Conservation (phyloP, 2,329 filamentous ascomycete species). For the Venturiaceae sp. region DNA sequence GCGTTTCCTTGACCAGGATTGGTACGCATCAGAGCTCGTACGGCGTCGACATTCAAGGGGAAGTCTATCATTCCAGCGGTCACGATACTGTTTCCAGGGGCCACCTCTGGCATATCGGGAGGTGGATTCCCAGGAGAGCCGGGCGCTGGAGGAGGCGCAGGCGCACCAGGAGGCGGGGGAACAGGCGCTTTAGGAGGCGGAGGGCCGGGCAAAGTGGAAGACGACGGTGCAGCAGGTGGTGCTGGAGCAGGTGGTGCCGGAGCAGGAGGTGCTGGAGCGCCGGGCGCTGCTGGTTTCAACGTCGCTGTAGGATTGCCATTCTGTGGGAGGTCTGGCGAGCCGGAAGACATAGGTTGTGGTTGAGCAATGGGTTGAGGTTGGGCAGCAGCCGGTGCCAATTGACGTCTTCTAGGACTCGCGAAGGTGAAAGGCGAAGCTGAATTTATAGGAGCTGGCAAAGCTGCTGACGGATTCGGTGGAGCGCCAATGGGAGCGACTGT, state of each 20-base stretch:
- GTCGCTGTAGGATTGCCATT: background rate
- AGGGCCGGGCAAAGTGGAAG: too few species aligned
- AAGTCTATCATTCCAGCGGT: background rate
- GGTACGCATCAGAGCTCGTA: background rate
- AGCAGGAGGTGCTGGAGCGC: background rate
- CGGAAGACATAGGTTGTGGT: background rate
- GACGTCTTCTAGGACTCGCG: background rate
- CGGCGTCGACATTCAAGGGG: background rate
- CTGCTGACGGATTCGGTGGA: background rate
- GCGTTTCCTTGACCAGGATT: background rate
- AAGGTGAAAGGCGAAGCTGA: background rate
- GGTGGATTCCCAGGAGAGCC: background rate
- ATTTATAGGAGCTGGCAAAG: background rate
- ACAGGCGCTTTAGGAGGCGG: background rate
- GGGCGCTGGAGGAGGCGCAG: background rate
- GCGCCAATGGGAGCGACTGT: background rate
- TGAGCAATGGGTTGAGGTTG: background rate
- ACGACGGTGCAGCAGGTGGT: background rate
- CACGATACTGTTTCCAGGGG: background rate
- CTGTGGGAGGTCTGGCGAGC: background rate
- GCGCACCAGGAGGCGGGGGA: background rate
- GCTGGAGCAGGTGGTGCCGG: background rate
- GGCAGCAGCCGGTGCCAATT: background rate
- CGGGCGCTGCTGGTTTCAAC: background rate
- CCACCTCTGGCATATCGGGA: background rate